Conservation (phyloP, 768 basidiomycete genomes). For the Kwoniella heveanensis region DNA sequence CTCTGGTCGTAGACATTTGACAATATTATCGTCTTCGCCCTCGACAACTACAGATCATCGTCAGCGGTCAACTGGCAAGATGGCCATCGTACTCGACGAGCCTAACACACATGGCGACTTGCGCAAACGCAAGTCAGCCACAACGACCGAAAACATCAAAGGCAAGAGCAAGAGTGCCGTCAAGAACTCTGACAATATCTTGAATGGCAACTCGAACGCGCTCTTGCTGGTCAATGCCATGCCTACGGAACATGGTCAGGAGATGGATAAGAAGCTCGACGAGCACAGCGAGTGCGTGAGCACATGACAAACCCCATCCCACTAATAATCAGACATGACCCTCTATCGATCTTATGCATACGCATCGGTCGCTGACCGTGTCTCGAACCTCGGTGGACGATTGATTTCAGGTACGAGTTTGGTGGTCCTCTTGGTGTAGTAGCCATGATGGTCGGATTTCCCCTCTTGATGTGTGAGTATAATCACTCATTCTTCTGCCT, state of each 20-base stretch:
- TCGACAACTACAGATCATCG: no score
- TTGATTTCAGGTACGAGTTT: constrained; percentile 78
- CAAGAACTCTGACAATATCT: constrained; percentile 29
- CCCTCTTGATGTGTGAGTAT: constrained; percentile 75
- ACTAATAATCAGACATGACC: no score
- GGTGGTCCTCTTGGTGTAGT: constrained; percentile 89
- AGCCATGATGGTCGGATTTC: constrained; percentile 93
- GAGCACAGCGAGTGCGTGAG: constrained; percentile 64
- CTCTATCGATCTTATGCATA: no score
- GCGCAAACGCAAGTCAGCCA: constrained; percentile 28
- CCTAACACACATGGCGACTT: background rate
- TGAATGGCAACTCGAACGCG: constrained; percentile 34
- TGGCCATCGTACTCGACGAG: background rate
- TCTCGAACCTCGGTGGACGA: no score
- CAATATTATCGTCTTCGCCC: background rate
- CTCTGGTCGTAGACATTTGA: no score
- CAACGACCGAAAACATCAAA: background rate
- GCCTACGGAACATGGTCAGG: constrained; percentile 70
- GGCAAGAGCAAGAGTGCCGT: constrained; percentile 7
- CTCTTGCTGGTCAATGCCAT: constrained; percentile 38
- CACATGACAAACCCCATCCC: background rate
- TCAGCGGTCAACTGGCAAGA: background rate
- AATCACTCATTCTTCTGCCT: background rate
- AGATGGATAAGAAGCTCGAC: constrained; percentile 73
- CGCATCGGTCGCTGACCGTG: no score